phyloP scores from a whole-genome alignment of 768 basidiomycete genomes.

The Boletus sp. region DNA sequence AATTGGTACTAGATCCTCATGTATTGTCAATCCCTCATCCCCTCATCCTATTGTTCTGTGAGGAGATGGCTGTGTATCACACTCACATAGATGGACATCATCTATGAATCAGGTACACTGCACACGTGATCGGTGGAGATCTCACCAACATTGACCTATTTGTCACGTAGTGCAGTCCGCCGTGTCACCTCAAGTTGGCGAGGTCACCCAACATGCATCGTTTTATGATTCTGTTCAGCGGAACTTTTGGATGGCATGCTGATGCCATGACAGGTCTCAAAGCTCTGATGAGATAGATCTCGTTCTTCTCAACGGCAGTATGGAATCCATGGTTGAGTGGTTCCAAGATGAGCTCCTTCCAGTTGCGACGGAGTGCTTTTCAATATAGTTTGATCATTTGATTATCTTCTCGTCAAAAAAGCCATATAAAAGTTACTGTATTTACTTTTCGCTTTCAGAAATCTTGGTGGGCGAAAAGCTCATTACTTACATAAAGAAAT shows the following conservation, averaged over 20 bases:
- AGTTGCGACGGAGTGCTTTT: too few relatives aligned
- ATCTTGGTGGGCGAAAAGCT: too few relatives aligned
- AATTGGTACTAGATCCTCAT: constrained; percentile 98
- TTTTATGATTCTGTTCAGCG: neutral
- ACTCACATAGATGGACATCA: too few relatives aligned
- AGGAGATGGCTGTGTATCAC: constrained; percentile 99
- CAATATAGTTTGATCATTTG: too few relatives aligned
- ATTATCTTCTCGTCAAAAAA: too few relatives aligned
- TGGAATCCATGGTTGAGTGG: constrained; percentile 83
- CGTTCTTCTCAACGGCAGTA: constrained; percentile 76
- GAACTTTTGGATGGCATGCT: neutral
- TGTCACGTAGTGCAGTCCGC: constrained; percentile 56
- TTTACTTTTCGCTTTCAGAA: too few relatives aligned
- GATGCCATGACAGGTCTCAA: constrained; percentile 54
- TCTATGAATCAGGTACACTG: constrained; percentile 58
- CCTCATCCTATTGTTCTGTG: constrained; percentile 83
- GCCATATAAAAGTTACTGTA: too few relatives aligned
- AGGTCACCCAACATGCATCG: constrained; percentile 76
- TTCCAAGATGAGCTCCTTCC: constrained; percentile 83
- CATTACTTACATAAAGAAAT: too few relatives aligned
- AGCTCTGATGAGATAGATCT: constrained; percentile 89
- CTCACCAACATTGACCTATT: neutral
- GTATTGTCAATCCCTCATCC: constrained; percentile 97
- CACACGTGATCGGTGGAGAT: neutral
- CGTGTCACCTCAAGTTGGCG: constrained; percentile 75